These are phyloP conservation scores for Daedalea quercina DNA, from an alignment of 768 basidiomycete genomes.

Conservation along the genomic window DNA sequence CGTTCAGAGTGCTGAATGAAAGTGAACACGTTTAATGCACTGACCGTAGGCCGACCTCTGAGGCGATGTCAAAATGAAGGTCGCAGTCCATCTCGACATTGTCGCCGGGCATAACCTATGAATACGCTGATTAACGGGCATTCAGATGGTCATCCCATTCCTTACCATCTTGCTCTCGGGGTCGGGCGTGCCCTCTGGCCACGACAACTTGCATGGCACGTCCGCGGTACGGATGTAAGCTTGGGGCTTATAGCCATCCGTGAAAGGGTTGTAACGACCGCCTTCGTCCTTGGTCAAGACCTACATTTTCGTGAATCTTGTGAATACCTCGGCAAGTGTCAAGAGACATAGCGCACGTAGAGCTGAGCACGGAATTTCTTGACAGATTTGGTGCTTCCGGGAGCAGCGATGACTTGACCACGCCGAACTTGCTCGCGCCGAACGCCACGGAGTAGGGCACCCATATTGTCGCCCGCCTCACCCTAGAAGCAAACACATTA, in stretches of 20 bases:
- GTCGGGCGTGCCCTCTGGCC: conserved; percentile 79
- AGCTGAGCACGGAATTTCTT: conserved; percentile 94
- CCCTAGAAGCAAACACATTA: conserved; percentile 41
- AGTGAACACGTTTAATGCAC: conserved; percentile 1
- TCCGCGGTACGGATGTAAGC: conserved; percentile 95
- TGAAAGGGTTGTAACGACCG: conserved; percentile 88
- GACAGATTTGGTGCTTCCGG: conserved; percentile 88
- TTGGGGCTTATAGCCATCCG: conserved; percentile 91
- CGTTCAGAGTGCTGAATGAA: conserved; percentile 3
- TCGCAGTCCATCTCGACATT: conserved; percentile 90
- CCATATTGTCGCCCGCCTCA: conserved; percentile 99
- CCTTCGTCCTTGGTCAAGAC: conserved; percentile 87
- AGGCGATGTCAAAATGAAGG: conserved; percentile 79
- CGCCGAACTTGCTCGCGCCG: conserved; percentile 95
- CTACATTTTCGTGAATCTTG: conserved; percentile 27
- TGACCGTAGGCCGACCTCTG: conserved; percentile 79
- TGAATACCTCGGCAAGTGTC: not conserved
- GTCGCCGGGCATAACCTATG: conserved; percentile 92
- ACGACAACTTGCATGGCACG: conserved; percentile 76
- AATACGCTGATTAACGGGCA: conserved; percentile 4
- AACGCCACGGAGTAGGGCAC: conserved; percentile 90
- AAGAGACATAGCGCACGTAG: conserved; percentile 44
- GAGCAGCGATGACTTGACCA: conserved; percentile 85
- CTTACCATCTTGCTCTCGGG: conserved; percentile 83
- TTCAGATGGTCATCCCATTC: conserved; percentile 4